These are phyloP conservation scores for Cyberlindnera amylophila DNA, from an alignment of 805 yeast species.

Conservation along the genomic window DNA sequence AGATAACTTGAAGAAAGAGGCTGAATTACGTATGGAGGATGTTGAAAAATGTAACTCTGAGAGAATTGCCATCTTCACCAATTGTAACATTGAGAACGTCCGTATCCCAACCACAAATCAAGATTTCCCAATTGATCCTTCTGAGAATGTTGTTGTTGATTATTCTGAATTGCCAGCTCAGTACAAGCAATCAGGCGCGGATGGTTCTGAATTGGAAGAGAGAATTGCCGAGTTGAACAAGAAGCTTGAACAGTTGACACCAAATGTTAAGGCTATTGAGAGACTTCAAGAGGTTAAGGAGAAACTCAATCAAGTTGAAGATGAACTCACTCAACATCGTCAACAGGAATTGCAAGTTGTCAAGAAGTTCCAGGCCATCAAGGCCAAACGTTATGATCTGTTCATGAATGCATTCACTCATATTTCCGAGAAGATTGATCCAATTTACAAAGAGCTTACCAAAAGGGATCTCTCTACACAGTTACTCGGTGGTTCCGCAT, in stretches of 20 bases:
- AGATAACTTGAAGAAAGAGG: conserved; percentile 32
- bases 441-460: conserved; percentile 82
- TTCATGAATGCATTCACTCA: conserved; percentile 78
- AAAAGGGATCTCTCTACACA: conserved; percentile 44
- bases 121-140: conserved; percentile 53
- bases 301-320: conserved; percentile 56
- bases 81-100: conserved; percentile 73
- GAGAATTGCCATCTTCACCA: conserved; percentile 55
- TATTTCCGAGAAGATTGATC: conserved; percentile 67
- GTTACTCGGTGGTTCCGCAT: conserved; percentile 91
- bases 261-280: conserved; percentile 79
- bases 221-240: conserved; percentile 36
- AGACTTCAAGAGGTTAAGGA: conserved; percentile 66
- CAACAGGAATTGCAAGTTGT: conserved; percentile 52
- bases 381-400: conserved; percentile 50
- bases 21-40: conserved; percentile 44
- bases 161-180: conserved; percentile 45
- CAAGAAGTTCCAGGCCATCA: conserved; percentile 56
- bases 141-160: conserved; percentile 47
- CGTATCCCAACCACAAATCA: conserved; percentile 32
- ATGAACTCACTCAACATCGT: conserved; percentile 60
- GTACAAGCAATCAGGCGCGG: conserved; percentile 32
- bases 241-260: conserved; percentile 46
- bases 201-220: conserved; percentile 32
- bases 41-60: conserved; percentile 51